Conservation (phyloP, 177 flowering plant species). For the Tripterygium wilfordii region DNA sequence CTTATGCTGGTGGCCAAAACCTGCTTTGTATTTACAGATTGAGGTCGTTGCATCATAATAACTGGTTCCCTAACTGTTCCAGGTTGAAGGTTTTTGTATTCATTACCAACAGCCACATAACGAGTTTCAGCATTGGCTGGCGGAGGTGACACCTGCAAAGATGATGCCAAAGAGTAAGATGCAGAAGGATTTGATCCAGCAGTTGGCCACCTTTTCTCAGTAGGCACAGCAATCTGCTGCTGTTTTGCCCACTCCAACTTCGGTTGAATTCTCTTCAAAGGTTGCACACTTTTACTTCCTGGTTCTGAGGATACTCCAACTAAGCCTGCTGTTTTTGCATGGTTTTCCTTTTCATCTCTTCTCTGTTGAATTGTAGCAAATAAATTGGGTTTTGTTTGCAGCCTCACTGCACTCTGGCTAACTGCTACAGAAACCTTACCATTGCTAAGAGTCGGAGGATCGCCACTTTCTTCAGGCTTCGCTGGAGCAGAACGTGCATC, state of each 20-base stretch:
- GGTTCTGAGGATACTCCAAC: conserved; percentile 26
- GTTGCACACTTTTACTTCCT: conserved; percentile 32
- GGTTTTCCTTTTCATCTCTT: conserved; percentile 56
- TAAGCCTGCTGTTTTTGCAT: conserved; percentile 33
- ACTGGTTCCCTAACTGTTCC: conserved; percentile 58
- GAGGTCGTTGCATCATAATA: conserved; percentile 70
- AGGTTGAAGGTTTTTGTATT: conserved; percentile 30
- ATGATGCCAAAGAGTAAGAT: conserved; percentile 38
- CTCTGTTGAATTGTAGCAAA: conserved; percentile 32
- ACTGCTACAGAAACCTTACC: background rate
- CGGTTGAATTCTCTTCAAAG: conserved; percentile 28
- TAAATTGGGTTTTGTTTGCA: background rate
- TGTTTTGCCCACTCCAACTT: background rate
- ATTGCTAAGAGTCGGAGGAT: background rate
- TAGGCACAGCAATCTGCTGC: conserved; percentile 1
- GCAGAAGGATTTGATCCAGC: conserved; percentile 35
- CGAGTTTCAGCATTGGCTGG: conserved; percentile 31
- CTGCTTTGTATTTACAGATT: conserved; percentile 39
- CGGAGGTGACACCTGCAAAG: conserved; percentile 34
- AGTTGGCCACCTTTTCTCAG: conserved; percentile 49
- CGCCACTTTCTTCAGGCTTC: conserved; percentile 43
- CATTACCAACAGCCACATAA: conserved; percentile 25
- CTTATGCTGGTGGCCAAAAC: conserved; percentile 19
- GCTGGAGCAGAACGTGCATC: conserved; percentile 32
- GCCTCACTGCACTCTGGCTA: background rate